Evolutionary conservation across 2,329 filamentous ascomycete species (phyloP), one percentile per base, ranked within the genome.

Genomic region (Xylogone sp.): DNA sequence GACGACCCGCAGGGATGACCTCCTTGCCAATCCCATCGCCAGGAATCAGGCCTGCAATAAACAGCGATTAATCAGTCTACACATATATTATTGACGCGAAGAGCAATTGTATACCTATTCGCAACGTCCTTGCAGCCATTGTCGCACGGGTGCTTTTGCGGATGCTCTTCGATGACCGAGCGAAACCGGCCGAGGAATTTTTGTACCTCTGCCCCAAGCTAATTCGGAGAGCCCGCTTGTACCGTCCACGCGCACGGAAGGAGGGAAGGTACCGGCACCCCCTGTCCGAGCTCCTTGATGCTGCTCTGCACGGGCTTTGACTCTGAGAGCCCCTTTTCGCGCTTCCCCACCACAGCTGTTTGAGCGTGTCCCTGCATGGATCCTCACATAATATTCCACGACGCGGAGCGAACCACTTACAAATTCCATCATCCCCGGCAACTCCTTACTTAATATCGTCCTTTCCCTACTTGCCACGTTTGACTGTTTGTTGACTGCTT

Each of bases 21-120:
- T 99, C 94, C 69, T 90, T 90, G 74, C 94, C 94, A 74, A 99
- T 99, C 73, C 94, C 94, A 75, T 99, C 94, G 68, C 94, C 94
- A 64, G 94, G 89, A 69, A 99, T 97, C 65, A 97, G 88, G 70
- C 92, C 92, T 96, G 60, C 34, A 52, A 20, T 18, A 27, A n/a
- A 43, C 42, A 51, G 42, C 21, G 34, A 16, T 39, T 16, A 18
- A 5, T 18, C 27, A 31, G 42, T 9, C 8, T 2, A 12, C 16
- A 2, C 29, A 6, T 47, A 6, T 47, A 12, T 5, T 5, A 6
- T 16, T 21, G 27, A 47, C 24, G 10, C 43, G 20, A 42, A 39
- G 21, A 42, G 47, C 51, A 53, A 51, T 53, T 56, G 46, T 73
- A 70, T 68, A 86, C 84, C 85, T 72, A 88, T 88, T 69, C 83